Evolutionary conservation across 768 basidiomycete genomes (phyloP).

Genomic region (Hirschioporus abietinus): DNA sequence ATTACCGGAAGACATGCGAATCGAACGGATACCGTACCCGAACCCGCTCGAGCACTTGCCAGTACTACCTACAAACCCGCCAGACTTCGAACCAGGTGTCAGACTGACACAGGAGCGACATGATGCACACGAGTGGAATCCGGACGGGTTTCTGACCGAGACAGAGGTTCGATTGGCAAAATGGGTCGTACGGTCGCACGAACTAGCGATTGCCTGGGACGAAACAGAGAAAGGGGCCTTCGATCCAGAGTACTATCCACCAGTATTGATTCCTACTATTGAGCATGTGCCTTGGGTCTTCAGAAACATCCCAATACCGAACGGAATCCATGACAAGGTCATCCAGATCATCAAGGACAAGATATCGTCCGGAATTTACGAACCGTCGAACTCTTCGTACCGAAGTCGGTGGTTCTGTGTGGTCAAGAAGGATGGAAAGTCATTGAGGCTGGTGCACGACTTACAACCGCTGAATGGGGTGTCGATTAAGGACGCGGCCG

Average conservation of each 20-base stretch:
- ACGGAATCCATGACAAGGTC: slow-evolving; percentile 21
- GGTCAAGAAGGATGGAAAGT: slow-evolving; percentile 13
- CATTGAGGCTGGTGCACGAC: slow-evolving; percentile 14
- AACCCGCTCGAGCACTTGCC: slow-evolving; percentile 16
- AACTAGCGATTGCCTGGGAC: slow-evolving; percentile 34
- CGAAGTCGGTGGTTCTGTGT: slow-evolving; percentile 24
- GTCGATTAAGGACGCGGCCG: slow-evolving; percentile 15
- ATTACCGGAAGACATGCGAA: too few species aligned
- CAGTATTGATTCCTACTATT: slow-evolving; percentile 28
- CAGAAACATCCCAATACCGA: slow-evolving; percentile 25
- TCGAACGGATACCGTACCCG: too few species aligned
- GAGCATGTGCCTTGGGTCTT: slow-evolving; percentile 30
- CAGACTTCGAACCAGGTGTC: slow-evolving; percentile 8
- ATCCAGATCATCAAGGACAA: slow-evolving; percentile 23
- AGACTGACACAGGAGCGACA: slow-evolving; percentile 17
- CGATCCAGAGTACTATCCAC: slow-evolving; percentile 27
- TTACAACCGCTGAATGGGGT: slow-evolving; percentile 17
- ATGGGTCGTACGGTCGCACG: slow-evolving; percentile 26
- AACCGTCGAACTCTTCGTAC: slow-evolving; percentile 20
- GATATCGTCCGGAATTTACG: slow-evolving; percentile 18
- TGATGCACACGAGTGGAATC: slow-evolving; percentile 11
- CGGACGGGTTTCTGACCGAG: slow-evolving; percentile 24
- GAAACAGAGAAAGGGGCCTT: slow-evolving; percentile 32
- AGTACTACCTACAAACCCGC: slow-evolving; percentile 10
- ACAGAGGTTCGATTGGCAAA: slow-evolving; percentile 28